Evolutionary conservation across 2,329 filamentous ascomycete genomes (phyloP).

Genomic region (Colletotrichum melonis): DNA sequence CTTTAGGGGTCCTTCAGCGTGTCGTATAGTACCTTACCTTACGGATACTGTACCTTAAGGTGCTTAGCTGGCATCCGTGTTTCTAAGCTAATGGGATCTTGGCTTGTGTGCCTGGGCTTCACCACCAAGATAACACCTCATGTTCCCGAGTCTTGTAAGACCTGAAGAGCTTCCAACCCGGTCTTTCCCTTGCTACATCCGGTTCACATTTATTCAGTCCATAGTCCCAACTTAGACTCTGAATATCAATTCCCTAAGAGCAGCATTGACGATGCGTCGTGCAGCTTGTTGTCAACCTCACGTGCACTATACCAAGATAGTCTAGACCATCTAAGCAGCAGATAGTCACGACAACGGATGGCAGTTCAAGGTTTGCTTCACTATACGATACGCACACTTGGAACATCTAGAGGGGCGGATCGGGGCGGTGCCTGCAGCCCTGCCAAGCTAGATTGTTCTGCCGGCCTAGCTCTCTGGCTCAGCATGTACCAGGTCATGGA

Average conservation of each 20-base stretch:
- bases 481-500: neutral
- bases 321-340: neutral
- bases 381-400: neutral
- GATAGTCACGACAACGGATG: neutral
- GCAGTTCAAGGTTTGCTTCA: neutral
- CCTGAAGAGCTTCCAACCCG: neutral
- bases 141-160: neutral
- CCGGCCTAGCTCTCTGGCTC: neutral
- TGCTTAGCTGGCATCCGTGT: neutral
- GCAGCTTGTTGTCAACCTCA: neutral
- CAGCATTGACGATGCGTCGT: neutral
- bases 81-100: neutral
- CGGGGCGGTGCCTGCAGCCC: constrained; percentile 9
- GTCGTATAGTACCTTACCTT: neutral
- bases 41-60: too few species aligned
- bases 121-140: too few species aligned
- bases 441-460: constrained; percentile 5
- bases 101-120: neutral
- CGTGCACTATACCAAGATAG: neutral
- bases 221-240: neutral
- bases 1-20: neutral
- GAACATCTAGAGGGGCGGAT: neutral
- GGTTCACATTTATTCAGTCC: neutral
- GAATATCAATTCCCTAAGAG: neutral
- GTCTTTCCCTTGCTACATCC: neutral